Conservation (phyloP, 148 eudicot genomes). For the Linanthus parryae region DNA sequence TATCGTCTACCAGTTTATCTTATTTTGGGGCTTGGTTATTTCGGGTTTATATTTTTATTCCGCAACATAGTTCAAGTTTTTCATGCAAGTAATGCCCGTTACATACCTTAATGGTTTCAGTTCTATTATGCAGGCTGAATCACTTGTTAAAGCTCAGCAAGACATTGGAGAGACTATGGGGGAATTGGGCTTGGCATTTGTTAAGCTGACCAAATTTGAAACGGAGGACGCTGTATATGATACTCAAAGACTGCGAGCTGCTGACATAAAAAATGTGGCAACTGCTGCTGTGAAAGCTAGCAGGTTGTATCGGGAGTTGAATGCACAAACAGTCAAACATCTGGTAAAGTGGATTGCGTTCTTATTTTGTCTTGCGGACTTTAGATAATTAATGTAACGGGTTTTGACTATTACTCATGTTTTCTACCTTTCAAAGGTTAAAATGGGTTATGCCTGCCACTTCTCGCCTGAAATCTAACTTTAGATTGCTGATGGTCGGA, state of each 20-base stretch:
- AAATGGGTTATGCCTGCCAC: too few relatives aligned
- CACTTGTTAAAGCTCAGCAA: slow-evolving; percentile 66
- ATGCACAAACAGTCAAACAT: slow-evolving; percentile 68
- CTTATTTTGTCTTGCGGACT: background rate
- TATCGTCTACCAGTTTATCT: too few relatives aligned
- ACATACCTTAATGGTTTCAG: too few relatives aligned
- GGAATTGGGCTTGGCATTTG: slow-evolving; percentile 57
- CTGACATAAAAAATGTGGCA: slow-evolving; percentile 60
- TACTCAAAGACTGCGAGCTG: slow-evolving; percentile 46
- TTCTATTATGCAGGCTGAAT: slow-evolving; percentile 69
- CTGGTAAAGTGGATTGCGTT: slow-evolving; percentile 28
- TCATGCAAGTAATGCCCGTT: too few relatives aligned
- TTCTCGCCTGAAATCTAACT: too few relatives aligned
- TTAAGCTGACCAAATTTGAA: slow-evolving; percentile 61
- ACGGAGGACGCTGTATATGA: slow-evolving; percentile 43
- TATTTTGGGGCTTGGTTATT: too few relatives aligned
- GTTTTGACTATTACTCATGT: too few relatives aligned
- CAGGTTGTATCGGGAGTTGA: slow-evolving; percentile 61
- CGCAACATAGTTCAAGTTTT: too few relatives aligned
- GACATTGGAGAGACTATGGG: slow-evolving; percentile 66
- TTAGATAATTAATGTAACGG: background rate
- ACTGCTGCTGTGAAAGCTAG: slow-evolving; percentile 78
- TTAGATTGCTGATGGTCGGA: too few relatives aligned
- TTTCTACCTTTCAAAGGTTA: too few relatives aligned
- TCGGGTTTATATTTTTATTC: too few relatives aligned